Base-by-base conservation (phyloP, 1,284 basidiomycete species). In the Fomitopsis pinicola region DNA sequence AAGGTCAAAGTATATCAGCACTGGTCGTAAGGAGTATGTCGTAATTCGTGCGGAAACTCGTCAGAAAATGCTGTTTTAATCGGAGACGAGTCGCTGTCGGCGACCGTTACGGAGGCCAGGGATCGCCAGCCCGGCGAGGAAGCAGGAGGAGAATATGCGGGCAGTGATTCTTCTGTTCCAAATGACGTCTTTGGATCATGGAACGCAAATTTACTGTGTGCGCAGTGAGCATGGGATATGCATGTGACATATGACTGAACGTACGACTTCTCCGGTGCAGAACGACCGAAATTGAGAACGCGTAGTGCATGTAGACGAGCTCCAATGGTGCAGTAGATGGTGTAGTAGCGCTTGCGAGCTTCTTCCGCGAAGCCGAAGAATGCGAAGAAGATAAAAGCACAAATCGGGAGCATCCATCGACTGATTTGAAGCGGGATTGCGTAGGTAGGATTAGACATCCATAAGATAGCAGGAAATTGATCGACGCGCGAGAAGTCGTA, bases 401-500 rank as follows among this genome's bases (percentile, higher is more conserved):
- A 64, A n/a, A 58, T 42, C 3, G 63, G 63, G 1, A 36, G 28
- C 10, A 54, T 42, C 63, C 63, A 64, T 55, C 61, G 57, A 61
- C 48, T 17, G n/a, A 61, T 19, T 28, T 61, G 54, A 15, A 72
- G 53, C 30, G 45, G 12, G 57, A 30, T 22, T 5, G 3, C 8
- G 12, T 28, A 9, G 35, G 42, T 12, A 57, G 57, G 22, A 46
- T 53, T 44, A 9, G 15, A 15, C 42, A 44, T 3, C 42, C 42
- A 44, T 3, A 67, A 1, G 19, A 69, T 55, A 0, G 62, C 22
- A 0, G 77, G 69, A 42, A 67, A 48, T 42, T 72, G 71, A 0
- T 46, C 59, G 40, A 79, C 63, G 14, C 67, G 65, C n/a, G 68
- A 71, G 62, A 76, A 78, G 53, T 74, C 59, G 12, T 54, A 69